phyloP scores from a whole-genome alignment of 352 stramenopile genomes.

The Globisporangium takayamanum region DNA sequence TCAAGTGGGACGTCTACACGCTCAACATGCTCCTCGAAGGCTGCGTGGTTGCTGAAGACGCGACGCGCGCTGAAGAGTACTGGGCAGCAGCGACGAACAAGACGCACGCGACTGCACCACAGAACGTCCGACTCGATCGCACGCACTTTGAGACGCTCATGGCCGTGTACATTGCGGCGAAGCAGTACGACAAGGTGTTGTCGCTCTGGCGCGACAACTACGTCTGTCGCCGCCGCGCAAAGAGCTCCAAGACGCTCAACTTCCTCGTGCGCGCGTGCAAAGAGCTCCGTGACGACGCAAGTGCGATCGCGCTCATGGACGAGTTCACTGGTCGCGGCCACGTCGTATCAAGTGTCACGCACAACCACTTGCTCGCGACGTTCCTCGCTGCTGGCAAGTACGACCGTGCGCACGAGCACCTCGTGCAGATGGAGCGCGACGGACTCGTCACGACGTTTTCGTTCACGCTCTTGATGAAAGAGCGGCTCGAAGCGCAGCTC shows the following conservation, averaged over 20 bases:
- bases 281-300: constrained; percentile 28
- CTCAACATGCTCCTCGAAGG: constrained; percentile 70
- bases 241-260: constrained; percentile 77
- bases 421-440: constrained; percentile 37
- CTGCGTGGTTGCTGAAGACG: constrained; percentile 38
- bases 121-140: constrained; percentile 48
- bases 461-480: constrained; percentile 73
- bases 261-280: constrained; percentile 66
- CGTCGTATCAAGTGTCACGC: constrained; percentile 45
- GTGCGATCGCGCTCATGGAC: constrained; percentile 38
- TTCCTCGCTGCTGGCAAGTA: constrained; percentile 58
- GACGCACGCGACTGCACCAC: constrained; percentile 4
- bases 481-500: constrained; percentile 9
- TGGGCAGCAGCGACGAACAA: constrained; percentile 38
- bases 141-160: constrained; percentile 74
- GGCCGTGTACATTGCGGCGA: constrained; percentile 52
- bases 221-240: constrained; percentile 52
- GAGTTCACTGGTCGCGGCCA: constrained; percentile 59
- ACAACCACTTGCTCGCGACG: constrained; percentile 72
- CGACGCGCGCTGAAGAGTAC: constrained; percentile 43
- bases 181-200: constrained; percentile 45
- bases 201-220: constrained; percentile 51
- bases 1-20: constrained; percentile 71
- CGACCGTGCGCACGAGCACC: constrained; percentile 31
- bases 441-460: constrained; percentile 54